These are phyloP conservation scores for Claviceps spartinae DNA, from an alignment of 2,329 filamentous ascomycete genomes.

Conservation along the genomic window DNA sequence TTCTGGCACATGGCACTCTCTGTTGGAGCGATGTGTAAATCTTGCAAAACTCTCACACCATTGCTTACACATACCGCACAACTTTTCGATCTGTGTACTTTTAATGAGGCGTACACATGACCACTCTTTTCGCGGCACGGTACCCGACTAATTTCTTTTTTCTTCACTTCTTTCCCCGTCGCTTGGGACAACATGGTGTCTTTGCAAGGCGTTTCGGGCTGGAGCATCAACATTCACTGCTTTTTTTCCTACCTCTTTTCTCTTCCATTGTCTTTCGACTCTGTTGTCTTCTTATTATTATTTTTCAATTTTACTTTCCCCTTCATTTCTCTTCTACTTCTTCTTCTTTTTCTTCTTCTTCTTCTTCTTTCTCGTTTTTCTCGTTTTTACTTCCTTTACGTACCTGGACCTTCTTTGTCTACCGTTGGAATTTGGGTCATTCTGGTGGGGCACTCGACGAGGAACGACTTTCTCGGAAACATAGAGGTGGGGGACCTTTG, in stretches of 20 bases:
- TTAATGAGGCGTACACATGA: too few relatives aligned
- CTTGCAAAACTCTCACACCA: neutral
- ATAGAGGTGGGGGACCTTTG: too few relatives aligned
- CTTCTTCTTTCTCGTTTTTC: too few relatives aligned
- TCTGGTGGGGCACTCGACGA: too few relatives aligned
- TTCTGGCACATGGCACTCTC: neutral
- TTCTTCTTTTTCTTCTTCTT: too few relatives aligned
- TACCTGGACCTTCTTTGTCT: too few relatives aligned
- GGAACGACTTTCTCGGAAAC: too few relatives aligned
- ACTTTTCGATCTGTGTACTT: too few relatives aligned
- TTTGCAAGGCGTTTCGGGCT: conserved; percentile 21
- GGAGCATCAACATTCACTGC: conserved; percentile 11
- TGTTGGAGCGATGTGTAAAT: neutral
- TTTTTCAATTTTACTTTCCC: conserved; percentile 8
- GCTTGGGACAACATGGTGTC: conserved; percentile 9
- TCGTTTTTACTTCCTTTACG: too few relatives aligned
- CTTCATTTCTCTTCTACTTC: conserved; percentile 5
- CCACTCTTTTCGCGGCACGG: neutral
- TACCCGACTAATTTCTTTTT: neutral
- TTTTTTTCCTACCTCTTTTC: conserved; percentile 8
- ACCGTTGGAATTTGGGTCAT: too few relatives aligned
- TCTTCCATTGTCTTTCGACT: conserved; percentile 9
- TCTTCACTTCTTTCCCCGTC: neutral
- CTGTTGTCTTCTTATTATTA: conserved; percentile 1
- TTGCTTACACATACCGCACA: neutral